Conservation (phyloP, 345 rosid species). For the Hibiscus mutabilis region DNA sequence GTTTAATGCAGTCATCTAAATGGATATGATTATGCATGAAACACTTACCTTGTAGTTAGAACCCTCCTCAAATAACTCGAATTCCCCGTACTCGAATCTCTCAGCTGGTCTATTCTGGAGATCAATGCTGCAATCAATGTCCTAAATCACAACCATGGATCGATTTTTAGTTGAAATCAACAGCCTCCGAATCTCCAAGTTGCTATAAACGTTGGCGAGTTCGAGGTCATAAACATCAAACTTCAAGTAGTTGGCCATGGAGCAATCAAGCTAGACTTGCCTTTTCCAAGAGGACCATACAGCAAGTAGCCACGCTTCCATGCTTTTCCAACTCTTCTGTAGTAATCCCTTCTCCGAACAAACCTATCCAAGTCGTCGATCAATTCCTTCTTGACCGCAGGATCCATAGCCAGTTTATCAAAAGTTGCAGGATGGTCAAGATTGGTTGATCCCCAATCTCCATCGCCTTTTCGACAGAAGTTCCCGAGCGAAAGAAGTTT, state of each 20-base stretch:
- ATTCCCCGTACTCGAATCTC: not conserved
- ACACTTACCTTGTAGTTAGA: not conserved
- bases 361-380: constrained; percentile 31
- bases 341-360: constrained; percentile 10
- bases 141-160: constrained; percentile 5
- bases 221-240: constrained; percentile 23
- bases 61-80: not conserved
- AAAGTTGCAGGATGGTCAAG: constrained; percentile 29
- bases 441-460: constrained; percentile 13
- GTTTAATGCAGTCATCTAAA: not conserved
- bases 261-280: constrained; percentile 26
- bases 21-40: not conserved
- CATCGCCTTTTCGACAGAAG: not conserved
- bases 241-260: constrained; percentile 23
- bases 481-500: constrained; percentile 1
- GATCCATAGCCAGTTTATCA: constrained; percentile 27
- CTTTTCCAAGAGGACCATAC: constrained; percentile 17
- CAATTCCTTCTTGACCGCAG: not conserved
- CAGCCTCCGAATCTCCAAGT: not conserved
- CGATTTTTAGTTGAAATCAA: not conserved
- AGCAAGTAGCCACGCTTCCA: constrained; percentile 23
- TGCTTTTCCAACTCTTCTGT: constrained; percentile 20
- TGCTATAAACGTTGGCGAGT: not conserved
- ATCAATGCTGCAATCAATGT: not conserved
- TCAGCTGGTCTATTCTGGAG: not conserved